Conservation (phyloP, 805 yeast genomes). For the Spathaspora sp. region DNA sequence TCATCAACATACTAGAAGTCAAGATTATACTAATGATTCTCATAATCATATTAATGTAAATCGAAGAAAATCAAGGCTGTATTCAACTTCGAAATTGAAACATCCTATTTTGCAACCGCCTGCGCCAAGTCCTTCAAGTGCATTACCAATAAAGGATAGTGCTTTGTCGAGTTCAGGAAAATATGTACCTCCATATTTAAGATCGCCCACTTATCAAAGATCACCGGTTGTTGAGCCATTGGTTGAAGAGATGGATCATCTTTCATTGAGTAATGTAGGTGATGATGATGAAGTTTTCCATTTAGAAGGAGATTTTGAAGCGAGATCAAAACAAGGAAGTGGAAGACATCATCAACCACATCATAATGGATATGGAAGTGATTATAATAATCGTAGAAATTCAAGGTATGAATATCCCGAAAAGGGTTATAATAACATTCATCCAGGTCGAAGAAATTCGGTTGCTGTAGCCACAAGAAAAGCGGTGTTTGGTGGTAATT, state of each 20-base stretch:
- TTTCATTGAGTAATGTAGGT: conserved; percentile 15
- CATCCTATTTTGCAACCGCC: not conserved
- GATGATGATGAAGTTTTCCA: conserved; percentile 38
- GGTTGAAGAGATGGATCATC: conserved; percentile 32
- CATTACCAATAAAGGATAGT: not conserved
- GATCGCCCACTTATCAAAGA: conserved; percentile 31
- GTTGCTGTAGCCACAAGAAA: conserved; percentile 2
- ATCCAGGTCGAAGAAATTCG: not conserved
- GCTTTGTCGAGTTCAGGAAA: conserved; percentile 20
- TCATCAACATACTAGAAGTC: conserved; percentile 9
- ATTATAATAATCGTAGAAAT: not conserved
- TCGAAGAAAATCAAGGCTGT: conserved; percentile 18
- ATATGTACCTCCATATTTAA: conserved; percentile 40
- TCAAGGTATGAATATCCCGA: conserved; percentile 1
- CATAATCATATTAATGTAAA: conserved; percentile 3
- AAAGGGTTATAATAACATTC: not conserved
- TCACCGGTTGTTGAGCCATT: conserved; percentile 33
- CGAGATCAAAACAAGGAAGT: not conserved
- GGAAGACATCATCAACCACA: not conserved
- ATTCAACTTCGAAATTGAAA: conserved; percentile 15
- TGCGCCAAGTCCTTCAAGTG: not conserved
- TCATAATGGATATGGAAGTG: not conserved
- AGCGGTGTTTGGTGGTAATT: not conserved
- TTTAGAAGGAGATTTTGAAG: conserved; percentile 37
- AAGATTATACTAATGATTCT: conserved; percentile 7